Evolutionary conservation across 2,329 filamentous ascomycete species (phyloP).

Genomic region (Xylaria sp.): DNA sequence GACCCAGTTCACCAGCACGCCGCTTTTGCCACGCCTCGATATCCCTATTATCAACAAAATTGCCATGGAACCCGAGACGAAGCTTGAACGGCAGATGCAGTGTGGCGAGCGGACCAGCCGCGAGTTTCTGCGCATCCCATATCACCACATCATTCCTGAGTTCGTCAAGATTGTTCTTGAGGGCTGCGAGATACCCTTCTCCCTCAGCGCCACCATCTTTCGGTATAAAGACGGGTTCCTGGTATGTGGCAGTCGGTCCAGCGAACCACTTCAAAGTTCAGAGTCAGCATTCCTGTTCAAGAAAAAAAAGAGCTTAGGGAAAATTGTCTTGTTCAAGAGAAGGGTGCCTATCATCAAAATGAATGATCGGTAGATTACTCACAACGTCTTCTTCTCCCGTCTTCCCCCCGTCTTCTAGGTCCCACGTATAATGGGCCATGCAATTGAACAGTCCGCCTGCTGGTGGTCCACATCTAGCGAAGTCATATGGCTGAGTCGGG

Average conservation of each 20-base stretch:
- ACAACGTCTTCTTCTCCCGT: slow-evolving; percentile 45
- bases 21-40: slow-evolving; percentile 51
- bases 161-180: slow-evolving; percentile 53
- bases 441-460: slow-evolving; percentile 54
- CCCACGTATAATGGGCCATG: slow-evolving; percentile 52
- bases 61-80: slow-evolving; percentile 50
- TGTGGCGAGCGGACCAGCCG: slow-evolving; percentile 47
- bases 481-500: slow-evolving; percentile 48
- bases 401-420: slow-evolving; percentile 26
- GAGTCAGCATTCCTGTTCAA: neutral
- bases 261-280: slow-evolving; percentile 45
- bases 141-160: slow-evolving; percentile 52
- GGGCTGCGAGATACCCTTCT: slow-evolving; percentile 56
- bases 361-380: neutral
- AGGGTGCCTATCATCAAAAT: neutral
- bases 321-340: neutral
- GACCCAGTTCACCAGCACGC: slow-evolving; percentile 48
- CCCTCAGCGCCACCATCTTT: slow-evolving; percentile 48
- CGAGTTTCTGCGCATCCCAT: slow-evolving; percentile 48
- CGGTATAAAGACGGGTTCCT: slow-evolving; percentile 61
- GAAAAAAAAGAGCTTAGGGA: neutral
- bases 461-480: slow-evolving; percentile 50
- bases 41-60: slow-evolving; percentile 49
- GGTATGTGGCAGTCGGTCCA: slow-evolving; percentile 53
- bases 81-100: slow-evolving; percentile 50